Evolutionary conservation across 108 stramenopile species (phyloP).

Genomic region (Cyclotella choctawhatcheeana): DNA sequence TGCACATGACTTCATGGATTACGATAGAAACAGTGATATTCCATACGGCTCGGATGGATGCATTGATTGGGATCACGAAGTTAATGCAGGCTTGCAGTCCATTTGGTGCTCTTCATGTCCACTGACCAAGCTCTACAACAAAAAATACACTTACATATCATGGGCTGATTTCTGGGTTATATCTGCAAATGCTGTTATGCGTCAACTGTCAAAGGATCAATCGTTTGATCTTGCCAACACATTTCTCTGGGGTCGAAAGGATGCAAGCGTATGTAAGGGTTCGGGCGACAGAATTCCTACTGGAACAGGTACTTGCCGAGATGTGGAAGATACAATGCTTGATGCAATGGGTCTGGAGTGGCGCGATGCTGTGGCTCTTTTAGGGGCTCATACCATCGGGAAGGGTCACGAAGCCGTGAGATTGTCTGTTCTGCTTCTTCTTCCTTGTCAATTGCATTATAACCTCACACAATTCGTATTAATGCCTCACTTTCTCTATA

Average conservation of each 20-base stretch:
- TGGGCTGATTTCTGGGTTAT: conserved; percentile 51
- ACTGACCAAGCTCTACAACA: conserved; percentile 30
- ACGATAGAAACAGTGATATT: conserved; percentile 1
- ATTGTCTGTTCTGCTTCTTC: too few relatives aligned
- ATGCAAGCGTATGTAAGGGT: conserved; percentile 17
- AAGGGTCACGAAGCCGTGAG: conserved; percentile 26
- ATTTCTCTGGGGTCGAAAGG: conserved; percentile 45
- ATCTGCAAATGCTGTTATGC: conserved; percentile 35
- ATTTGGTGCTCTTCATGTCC: conserved; percentile 39
- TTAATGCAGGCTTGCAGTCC: conserved; percentile 44
- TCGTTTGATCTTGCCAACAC: conserved; percentile 37
- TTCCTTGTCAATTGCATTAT: too few relatives aligned
- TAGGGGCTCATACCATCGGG: conserved; percentile 52
- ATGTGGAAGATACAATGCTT: conserved; percentile 39
- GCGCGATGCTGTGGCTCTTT: conserved; percentile 57
- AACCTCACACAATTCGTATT: too few relatives aligned
- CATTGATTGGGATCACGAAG: conserved; percentile 30
- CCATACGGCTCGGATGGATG: conserved; percentile 51
- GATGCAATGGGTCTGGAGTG: conserved; percentile 41
- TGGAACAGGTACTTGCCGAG: conserved; percentile 25
- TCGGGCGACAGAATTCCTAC: conserved; percentile 35
- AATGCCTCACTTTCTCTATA: not conserved
- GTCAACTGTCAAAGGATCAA: conserved; percentile 23
- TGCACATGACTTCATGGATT: conserved; percentile 50
- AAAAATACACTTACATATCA: conserved; percentile 37